Conservation (phyloP, 192 early-diverging fungal genomes). For the Kickxella alabastrina region DNA sequence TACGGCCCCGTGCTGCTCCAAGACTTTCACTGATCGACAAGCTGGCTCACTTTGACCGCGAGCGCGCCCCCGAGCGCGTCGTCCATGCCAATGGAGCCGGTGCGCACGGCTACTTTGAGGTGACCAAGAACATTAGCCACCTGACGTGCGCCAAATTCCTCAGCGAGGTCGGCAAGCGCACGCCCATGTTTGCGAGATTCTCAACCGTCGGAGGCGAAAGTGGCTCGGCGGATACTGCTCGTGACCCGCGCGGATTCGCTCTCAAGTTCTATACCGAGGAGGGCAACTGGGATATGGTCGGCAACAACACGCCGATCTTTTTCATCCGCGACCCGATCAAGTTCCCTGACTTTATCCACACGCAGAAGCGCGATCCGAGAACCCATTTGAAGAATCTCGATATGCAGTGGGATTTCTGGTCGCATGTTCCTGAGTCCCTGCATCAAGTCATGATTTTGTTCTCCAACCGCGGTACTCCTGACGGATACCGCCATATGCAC, state of each 20-base stretch:
- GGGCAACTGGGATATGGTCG: too few species aligned
- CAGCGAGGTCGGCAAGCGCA: constrained; percentile 58
- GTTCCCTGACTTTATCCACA: too few species aligned
- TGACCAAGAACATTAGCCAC: constrained; percentile 58
- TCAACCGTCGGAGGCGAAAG: constrained; percentile 60
- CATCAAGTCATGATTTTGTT: constrained; percentile 68
- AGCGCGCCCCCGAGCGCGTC: constrained; percentile 71
- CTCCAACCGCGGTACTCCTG: constrained; percentile 71
- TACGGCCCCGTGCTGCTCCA: constrained; percentile 55
- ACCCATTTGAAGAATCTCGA: constrained; percentile 67
- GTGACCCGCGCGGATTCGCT: constrained; percentile 69
- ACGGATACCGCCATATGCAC: constrained; percentile 65
- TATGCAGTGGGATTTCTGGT: constrained; percentile 62
- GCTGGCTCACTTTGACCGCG: constrained; percentile 68
- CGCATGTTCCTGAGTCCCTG: constrained; percentile 59
- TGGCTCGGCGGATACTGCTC: constrained; percentile 63
- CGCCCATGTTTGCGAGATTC: constrained; percentile 65
- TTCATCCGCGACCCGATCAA: too few species aligned
- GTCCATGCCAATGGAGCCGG: constrained; percentile 73
- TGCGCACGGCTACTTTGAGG: constrained; percentile 72
- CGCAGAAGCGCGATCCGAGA: too few species aligned
- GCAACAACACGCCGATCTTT: too few species aligned
- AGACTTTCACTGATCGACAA: constrained; percentile 67
- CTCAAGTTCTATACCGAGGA: constrained; percentile 76
- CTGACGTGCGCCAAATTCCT: constrained; percentile 62